Conservation (phyloP, 805 yeast species). For the Alloascoidea africana region DNA sequence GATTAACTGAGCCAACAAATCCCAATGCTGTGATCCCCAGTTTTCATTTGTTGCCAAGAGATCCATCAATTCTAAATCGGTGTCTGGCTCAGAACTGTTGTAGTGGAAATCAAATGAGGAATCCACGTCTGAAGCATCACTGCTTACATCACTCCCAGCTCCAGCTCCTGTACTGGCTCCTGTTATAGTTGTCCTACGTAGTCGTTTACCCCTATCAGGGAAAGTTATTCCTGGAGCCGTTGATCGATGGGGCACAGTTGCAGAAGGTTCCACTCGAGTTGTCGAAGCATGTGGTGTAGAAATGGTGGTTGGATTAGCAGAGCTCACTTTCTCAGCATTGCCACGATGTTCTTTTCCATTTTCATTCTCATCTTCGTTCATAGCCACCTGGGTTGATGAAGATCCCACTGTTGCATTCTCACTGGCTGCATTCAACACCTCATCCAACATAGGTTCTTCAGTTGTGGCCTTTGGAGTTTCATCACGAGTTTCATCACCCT, state of each 20-base stretch:
- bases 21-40: background rate
- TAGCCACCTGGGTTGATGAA: no score
- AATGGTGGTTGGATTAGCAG: no score
- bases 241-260: background rate
- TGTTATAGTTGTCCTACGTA: background rate
- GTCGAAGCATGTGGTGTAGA: no score
- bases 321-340: no score
- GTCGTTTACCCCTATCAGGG: no score
- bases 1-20: background rate
- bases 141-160: background rate
- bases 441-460: no score
- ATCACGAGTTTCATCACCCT: no score
- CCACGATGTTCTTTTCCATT: no score
- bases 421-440: no score
- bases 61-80: background rate
- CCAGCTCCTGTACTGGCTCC: background rate
- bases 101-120: background rate
- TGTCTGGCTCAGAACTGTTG: background rate
- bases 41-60: background rate
- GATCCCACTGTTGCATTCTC: no score
- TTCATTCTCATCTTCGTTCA: no score
- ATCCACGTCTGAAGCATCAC: background rate
- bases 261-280: background rate
- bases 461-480: no score
- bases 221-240: constrained; percentile 1